Conservation (phyloP, 352 stramenopile genomes). For the Phytophthora pistaciae region DNA sequence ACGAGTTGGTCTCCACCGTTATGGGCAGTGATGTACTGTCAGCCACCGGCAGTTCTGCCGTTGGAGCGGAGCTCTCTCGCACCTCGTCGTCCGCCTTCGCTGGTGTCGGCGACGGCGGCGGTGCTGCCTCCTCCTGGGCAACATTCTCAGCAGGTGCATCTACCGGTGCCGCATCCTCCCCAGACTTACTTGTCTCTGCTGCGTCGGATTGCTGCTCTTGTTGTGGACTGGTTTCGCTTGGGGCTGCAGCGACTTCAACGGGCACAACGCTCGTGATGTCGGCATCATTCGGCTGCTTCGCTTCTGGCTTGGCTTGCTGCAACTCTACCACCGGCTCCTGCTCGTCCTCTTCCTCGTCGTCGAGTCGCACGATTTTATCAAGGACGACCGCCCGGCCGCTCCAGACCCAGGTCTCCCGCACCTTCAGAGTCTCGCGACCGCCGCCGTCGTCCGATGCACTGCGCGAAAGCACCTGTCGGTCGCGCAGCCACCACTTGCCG, state of each 20-base stretch:
- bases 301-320: conserved; percentile 1
- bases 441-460: conserved; percentile 35
- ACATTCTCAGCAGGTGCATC: conserved; percentile 1
- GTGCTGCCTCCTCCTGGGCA: neutral
- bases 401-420: conserved; percentile 74
- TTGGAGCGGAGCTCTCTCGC: conserved; percentile 19
- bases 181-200: conserved; percentile 19
- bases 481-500: conserved; percentile 77
- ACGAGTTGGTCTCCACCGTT: neutral
- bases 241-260: conserved; percentile 1
- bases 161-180: neutral
- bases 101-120: neutral
- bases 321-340: neutral
- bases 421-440: conserved; percentile 51
- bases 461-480: conserved; percentile 62
- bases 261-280: neutral
- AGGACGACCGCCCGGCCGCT: conserved; percentile 64
- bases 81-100: conserved; percentile 30
- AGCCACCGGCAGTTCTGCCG: neutral
- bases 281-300: neutral
- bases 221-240: neutral
- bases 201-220: conserved; percentile 15
- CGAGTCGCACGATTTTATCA: conserved; percentile 68
- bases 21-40: too few species aligned
- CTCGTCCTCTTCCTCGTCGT: conserved; percentile 17